Evolutionary conservation across 2,329 filamentous ascomycete species (phyloP).

Genomic region (Coniosporium tulheliwenetii): DNA sequence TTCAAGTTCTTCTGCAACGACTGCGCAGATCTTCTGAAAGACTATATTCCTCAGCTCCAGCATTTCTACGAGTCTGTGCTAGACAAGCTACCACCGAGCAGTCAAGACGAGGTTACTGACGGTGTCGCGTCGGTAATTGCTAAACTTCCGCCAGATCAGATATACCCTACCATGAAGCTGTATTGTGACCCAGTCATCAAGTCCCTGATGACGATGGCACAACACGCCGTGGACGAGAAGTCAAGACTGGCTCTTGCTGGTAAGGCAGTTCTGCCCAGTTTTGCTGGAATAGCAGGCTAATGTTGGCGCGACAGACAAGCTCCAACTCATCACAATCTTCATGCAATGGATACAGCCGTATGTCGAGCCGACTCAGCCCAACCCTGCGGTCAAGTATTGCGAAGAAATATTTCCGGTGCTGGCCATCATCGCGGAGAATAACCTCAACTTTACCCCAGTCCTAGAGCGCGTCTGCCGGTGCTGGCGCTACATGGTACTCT

Average conservation of each 20-base stretch:
- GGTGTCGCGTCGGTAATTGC: slow-evolving; percentile 86
- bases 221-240: slow-evolving; percentile 67
- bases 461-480: slow-evolving; percentile 87
- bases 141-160: slow-evolving; percentile 63
- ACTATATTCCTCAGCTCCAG: slow-evolving; percentile 74
- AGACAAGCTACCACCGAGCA: slow-evolving; percentile 67
- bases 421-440: slow-evolving; percentile 73
- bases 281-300: not conserved
- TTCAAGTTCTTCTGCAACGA: slow-evolving; percentile 97
- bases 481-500: slow-evolving; percentile 95
- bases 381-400: slow-evolving; percentile 93
- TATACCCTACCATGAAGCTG: slow-evolving; percentile 74
- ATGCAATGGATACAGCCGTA: slow-evolving; percentile 65
- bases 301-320: slow-evolving; percentile 45
- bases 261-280: slow-evolving; percentile 21
- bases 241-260: slow-evolving; percentile 75
- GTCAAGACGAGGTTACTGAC: slow-evolving; percentile 92
- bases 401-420: slow-evolving; percentile 83
- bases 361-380: slow-evolving; percentile 53
- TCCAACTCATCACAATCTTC: slow-evolving; percentile 86
- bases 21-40: slow-evolving; percentile 73
- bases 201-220: slow-evolving; percentile 72
- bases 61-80: slow-evolving; percentile 83
- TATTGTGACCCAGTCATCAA: slow-evolving; percentile 86
- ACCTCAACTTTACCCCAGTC: slow-evolving; percentile 72